These are phyloP conservation scores for Kernera saxatilis DNA, from an alignment of 345 rosid genomes.

Conservation along the genomic window DNA sequence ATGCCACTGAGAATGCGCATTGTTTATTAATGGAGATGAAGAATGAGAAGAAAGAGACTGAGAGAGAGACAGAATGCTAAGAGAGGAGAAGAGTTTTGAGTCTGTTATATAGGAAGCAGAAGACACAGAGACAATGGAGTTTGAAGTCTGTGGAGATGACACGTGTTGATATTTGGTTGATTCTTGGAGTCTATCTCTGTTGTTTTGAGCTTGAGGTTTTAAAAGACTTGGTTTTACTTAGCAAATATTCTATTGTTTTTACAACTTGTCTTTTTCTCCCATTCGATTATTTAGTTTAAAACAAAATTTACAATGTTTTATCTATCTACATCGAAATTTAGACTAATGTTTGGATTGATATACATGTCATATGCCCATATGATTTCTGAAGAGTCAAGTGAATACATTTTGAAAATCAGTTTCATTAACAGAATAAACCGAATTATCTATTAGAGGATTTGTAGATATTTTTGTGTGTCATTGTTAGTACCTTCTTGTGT, in stretches of 20 bases:
- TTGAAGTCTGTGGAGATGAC: slow-evolving; percentile 22
- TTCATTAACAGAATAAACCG: background rate
- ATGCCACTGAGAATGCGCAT: slow-evolving; percentile 19
- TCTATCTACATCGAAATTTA: background rate
- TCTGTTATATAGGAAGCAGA: slow-evolving; percentile 33
- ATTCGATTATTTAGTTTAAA: background rate
- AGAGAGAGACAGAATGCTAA: background rate
- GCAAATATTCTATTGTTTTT: slow-evolving; percentile 15
- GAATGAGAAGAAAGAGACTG: background rate
- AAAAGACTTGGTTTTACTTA: background rate
- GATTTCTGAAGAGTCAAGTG: background rate
- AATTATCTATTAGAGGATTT: background rate
- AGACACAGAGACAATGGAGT: background rate
- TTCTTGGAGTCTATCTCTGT: slow-evolving; percentile 24
- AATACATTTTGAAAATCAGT: background rate
- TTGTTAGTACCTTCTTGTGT: background rate
- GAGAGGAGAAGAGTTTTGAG: slow-evolving; percentile 9
- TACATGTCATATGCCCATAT: background rate
- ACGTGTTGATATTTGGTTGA: slow-evolving; percentile 44
- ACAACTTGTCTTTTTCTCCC: slow-evolving; percentile 7
- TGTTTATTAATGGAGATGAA: background rate
- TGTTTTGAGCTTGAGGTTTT: slow-evolving; percentile 12
- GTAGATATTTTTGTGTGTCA: background rate
- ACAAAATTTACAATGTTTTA: background rate
- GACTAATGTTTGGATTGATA: background rate